phyloP scores from a whole-genome alignment of 129 eudicot genomes.

The Lactuca sativa region DNA sequence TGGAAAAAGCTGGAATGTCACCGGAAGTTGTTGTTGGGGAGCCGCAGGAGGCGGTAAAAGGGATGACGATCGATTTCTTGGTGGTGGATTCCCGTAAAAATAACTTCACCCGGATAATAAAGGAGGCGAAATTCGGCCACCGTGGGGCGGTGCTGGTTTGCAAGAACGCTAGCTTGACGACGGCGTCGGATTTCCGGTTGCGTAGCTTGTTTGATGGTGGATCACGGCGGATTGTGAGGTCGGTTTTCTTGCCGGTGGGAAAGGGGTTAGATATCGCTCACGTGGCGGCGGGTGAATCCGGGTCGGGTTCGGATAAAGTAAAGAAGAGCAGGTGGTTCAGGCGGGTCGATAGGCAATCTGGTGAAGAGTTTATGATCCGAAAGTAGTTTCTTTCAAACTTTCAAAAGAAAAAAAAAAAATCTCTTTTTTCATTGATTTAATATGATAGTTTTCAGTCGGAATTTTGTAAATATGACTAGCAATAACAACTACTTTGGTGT shows the following conservation, averaged over 20 bases:
- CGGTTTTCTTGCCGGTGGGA: constrained; percentile 80
- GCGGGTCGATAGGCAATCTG: constrained; percentile 49
- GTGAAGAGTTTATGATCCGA: constrained; percentile 63
- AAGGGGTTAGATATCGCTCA: constrained; percentile 81
- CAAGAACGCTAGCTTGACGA: constrained; percentile 55
- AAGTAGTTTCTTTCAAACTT: constrained; percentile 17
- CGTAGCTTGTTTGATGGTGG: constrained; percentile 46
- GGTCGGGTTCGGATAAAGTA: constrained; percentile 31
- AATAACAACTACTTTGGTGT: background rate
- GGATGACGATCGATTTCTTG: constrained; percentile 56
- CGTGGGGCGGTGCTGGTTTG: constrained; percentile 85
- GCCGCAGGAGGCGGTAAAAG: constrained; percentile 53
- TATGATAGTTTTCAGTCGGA: background rate
- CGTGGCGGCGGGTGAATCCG: constrained; percentile 55
- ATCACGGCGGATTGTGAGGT: constrained; percentile 61
- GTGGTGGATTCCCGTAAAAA: constrained; percentile 51
- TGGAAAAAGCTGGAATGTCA: constrained; percentile 44
- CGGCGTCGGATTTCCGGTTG: constrained; percentile 50
- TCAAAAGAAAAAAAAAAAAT: background rate
- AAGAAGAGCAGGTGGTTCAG: constrained; percentile 54
- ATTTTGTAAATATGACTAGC: constrained; percentile 1
- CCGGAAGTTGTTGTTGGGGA: constrained; percentile 58
- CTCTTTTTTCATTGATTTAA: background rate
- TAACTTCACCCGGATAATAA: constrained; percentile 43
- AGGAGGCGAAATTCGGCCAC: constrained; percentile 64